Evolutionary conservation across 129 eudicot genomes (phyloP), one percentile per base, ranked within the genome.

Genomic region (Erigeron canadensis): DNA sequence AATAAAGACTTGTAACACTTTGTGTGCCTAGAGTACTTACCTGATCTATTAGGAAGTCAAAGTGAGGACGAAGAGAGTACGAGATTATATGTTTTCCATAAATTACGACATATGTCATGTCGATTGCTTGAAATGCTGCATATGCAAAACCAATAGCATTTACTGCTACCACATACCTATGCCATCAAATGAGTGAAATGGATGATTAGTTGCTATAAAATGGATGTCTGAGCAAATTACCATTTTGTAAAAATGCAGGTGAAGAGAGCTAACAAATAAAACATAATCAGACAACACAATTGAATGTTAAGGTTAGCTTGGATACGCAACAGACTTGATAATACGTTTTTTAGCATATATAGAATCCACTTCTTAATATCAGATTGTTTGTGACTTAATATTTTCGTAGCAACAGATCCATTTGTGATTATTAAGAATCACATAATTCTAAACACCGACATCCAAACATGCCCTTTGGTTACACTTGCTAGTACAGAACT

Each of bases 31-130:
- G 42, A 13, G 44, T 63, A 76, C 85, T 92, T 86, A 84, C 98
- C 98, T 92, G 98, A 76, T 92, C 98, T 84, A 85, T 86, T 28
- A 74, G 8, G 79, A 92, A 92, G 78, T 85, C 91, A 46, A 92
- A 83, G 71, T 77, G 88, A 80, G 77, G 80, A 6, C 89, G 98
- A 50, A 86, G 85, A 67, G 73, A 81, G 76, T 75, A 86, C 2
- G 82, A 72, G 51, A 82, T 43, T 18, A 80, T 61, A 42, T 83
- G 89, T 39, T 85, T 86, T 40, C 84, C 89, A 38, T 86, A 44
- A 54, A 64, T 72, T 74, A 85, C 67, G 63, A 67, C 71, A 79
- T 85, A 89, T 1, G 88, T 67, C 43, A 86, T 81, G 73, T 86
- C 89, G 45, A 73, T 80, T 18, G 96, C 95, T 80, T 92, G 98